These are phyloP conservation scores for Chalaropsis thielavioides DNA, from an alignment of 2,329 filamentous ascomycete genomes.

Conservation along the genomic window DNA sequence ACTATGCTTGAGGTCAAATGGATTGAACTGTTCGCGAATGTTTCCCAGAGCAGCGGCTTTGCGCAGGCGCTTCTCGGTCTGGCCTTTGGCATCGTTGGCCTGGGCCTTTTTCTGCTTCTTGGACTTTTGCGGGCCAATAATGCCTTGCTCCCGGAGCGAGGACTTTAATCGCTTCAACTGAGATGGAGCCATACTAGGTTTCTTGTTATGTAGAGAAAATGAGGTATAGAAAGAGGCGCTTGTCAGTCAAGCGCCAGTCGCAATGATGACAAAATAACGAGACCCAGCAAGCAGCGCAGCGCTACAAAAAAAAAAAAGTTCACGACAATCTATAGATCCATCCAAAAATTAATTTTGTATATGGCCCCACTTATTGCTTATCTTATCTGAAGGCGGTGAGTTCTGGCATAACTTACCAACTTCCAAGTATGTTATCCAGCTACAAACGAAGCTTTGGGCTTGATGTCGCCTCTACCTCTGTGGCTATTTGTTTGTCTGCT, in stretches of 20 bases:
- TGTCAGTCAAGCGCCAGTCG: background rate
- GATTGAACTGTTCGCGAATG: slow-evolving; percentile 94
- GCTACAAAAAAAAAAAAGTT: background rate
- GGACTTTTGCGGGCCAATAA: slow-evolving; percentile 81
- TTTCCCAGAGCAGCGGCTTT: slow-evolving; percentile 63
- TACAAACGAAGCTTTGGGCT: background rate
- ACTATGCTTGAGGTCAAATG: slow-evolving; percentile 82
- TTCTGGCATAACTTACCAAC: background rate
- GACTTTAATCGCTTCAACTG: slow-evolving; percentile 93
- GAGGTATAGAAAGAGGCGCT: background rate
- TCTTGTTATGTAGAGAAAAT: slow-evolving; percentile 17
- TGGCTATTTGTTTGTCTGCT: background rate
- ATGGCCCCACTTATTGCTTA: slow-evolving; percentile 19
- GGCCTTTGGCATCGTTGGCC: slow-evolving; percentile 49
- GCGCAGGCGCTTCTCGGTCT: slow-evolving; percentile 58
- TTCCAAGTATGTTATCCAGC: background rate
- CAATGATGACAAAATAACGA: background rate
- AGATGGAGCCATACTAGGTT: slow-evolving; percentile 66
- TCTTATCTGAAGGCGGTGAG: slow-evolving; percentile 21
- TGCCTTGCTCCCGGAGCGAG: slow-evolving; percentile 75
- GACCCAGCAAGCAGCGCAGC: background rate
- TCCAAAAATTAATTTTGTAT: slow-evolving; percentile 20
- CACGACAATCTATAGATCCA: background rate
- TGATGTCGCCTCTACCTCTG: background rate
- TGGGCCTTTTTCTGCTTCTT: slow-evolving; percentile 82